A percentile compares a stretch with the other conserved stretches of the same genome.
Evolutionary conservation across 1,284 basidiomycete species (phyloP).

Genomic region (Pterulicium gracile): DNA sequence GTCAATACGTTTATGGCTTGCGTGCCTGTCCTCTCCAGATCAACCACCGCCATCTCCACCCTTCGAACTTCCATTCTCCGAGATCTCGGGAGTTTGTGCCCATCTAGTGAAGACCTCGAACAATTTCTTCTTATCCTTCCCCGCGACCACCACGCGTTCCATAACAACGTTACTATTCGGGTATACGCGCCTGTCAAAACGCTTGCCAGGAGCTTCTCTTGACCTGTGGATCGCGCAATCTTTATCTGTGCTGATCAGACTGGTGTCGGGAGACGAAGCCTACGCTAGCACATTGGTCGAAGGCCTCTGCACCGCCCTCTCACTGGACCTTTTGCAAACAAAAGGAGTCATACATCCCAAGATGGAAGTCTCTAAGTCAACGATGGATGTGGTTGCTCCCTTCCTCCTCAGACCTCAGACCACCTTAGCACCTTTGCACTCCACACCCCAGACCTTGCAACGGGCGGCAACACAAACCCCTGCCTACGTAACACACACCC

Average conservation of each 20-base stretch:
- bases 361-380: conserved; percentile 6
- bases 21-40: conserved; percentile 37
- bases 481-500: conserved; percentile 25
- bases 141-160: conserved; percentile 33
- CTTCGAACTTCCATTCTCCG: conserved; percentile 43
- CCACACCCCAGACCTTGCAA: conserved; percentile 11
- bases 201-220: conserved; percentile 39
- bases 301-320: conserved; percentile 27
- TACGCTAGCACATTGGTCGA: conserved; percentile 27
- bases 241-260: conserved; percentile 37
- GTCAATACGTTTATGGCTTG: conserved; percentile 51
- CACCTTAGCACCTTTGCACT: neutral
- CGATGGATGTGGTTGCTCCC: conserved; percentile 38
- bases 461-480: conserved; percentile 43
- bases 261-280: conserved; percentile 62
- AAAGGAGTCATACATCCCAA: conserved; percentile 26
- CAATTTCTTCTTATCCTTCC: conserved; percentile 18
- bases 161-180: conserved; percentile 37
- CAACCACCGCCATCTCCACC: conserved; percentile 30
- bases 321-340: conserved; percentile 26
- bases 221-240: conserved; percentile 59
- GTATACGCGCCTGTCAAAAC: conserved; percentile 47
- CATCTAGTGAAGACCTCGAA: conserved; percentile 21
- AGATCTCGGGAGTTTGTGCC: conserved; percentile 41
- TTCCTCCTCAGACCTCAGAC: conserved; percentile 33